Percentiles rank a stretch among this genome's conserved stretches.
These are phyloP conservation scores for Dictyostelium intermedium DNA, from an alignment of 78 protist genomes.

Conservation along the genomic window DNA sequence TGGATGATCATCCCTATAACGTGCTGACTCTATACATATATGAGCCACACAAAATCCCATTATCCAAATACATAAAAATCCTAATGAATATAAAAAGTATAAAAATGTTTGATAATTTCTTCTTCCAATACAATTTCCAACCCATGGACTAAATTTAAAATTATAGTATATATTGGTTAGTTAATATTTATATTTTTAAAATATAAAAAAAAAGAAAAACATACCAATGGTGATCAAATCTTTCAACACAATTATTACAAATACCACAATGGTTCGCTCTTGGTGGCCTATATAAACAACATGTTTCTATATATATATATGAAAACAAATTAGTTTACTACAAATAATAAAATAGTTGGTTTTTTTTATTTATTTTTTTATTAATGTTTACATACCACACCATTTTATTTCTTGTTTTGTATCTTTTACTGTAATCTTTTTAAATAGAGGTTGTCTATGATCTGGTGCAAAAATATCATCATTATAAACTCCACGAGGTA, in stretches of 20 bases:
- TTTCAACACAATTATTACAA: constrained; percentile 88
- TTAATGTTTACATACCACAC: constrained; percentile 40
- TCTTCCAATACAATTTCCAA: constrained; percentile 81
- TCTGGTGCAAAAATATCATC: constrained; percentile 65
- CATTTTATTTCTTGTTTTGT: constrained; percentile 56
- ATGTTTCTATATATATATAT: constrained; percentile 47
- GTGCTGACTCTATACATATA: constrained; percentile 18
- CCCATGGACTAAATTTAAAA: constrained; percentile 31
- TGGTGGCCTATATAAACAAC: constrained; percentile 87
- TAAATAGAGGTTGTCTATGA: constrained; percentile 52
- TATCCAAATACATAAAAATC: constrained; percentile 38
- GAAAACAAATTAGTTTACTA: no score
- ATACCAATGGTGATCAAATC: constrained; percentile 88
- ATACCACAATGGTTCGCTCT: constrained; percentile 87
- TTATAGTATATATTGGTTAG: no score
- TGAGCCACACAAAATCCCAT: constrained; percentile 70
- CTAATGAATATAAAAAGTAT: constrained; percentile 45
- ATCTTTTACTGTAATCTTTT: constrained; percentile 22
- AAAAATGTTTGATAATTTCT: constrained; percentile 76
- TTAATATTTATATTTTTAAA: no score
- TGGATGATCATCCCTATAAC: constrained; percentile 23
- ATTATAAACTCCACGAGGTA: constrained; percentile 58
- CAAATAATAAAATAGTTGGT: neutral
- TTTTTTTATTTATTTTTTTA: neutral
- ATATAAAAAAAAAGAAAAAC: neutral